Evolutionary conservation across 495 filamentous ascomycete genomes (phyloP).

Genomic region (Podospora pseudoanserina): DNA sequence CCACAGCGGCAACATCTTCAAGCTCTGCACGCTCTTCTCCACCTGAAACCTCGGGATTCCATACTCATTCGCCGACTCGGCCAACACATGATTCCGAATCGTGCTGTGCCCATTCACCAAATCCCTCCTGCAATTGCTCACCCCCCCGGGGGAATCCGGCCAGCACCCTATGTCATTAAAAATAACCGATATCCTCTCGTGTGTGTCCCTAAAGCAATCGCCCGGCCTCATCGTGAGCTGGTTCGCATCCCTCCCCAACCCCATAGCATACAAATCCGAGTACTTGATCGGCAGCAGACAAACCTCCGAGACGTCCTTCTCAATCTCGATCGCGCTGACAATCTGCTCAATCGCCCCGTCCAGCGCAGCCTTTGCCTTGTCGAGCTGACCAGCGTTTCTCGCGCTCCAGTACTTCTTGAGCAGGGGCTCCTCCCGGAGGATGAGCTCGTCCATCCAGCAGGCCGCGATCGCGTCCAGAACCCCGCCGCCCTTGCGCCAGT

Average conservation of each 20-base stretch:
- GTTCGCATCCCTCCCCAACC: conserved; percentile 57
- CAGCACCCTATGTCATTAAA: conserved; percentile 63
- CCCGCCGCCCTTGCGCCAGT: conserved; percentile 55
- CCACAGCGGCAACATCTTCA: conserved; percentile 66
- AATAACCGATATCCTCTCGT: conserved; percentile 57
- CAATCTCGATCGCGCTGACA: conserved; percentile 59
- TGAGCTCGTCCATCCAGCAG: conserved; percentile 60
- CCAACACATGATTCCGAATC: conserved; percentile 64
- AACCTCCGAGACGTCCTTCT: conserved; percentile 57
- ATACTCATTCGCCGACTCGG: conserved; percentile 63
- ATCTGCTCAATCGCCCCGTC: conserved; percentile 55
- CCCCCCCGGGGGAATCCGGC: conserved; percentile 64
- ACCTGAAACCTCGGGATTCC: conserved; percentile 64
- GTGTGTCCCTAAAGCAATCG: conserved; percentile 46
- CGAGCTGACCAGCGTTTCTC: conserved; percentile 53
- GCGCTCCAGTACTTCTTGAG: conserved; percentile 57
- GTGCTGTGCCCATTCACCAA: conserved; percentile 61
- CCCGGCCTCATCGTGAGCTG: conserved; percentile 42
- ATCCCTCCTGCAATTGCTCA: conserved; percentile 65
- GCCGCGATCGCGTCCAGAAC: conserved; percentile 60
- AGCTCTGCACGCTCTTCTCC: conserved; percentile 60
- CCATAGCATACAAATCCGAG: conserved; percentile 61
- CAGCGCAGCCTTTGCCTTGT: conserved; percentile 52
- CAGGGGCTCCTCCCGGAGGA: conserved; percentile 53
- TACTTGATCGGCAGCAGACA: conserved; percentile 57